A percentile compares a stretch with the other conserved stretches of the same genome.
Evolutionary conservation across 2,329 filamentous ascomycete species (phyloP).

Genomic region (Hansfordia pulvinata): DNA sequence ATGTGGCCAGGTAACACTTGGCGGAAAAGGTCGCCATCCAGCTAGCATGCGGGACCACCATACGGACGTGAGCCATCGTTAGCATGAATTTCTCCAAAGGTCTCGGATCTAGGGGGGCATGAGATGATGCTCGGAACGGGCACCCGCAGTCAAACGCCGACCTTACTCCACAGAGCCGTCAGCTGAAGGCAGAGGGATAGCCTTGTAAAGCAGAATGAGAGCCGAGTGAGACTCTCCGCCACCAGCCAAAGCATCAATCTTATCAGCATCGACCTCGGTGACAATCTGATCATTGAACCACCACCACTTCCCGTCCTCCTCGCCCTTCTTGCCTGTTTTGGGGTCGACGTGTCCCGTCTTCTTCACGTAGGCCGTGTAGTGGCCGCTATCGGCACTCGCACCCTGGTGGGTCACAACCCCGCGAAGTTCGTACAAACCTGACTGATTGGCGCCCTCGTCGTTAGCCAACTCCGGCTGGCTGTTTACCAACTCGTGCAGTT

Average conservation of each 20-base stretch:
- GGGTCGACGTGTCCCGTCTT: conserved; percentile 64
- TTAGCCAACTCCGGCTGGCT: conserved; percentile 58
- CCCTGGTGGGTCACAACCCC: conserved; percentile 95
- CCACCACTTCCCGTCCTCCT: conserved; percentile 96
- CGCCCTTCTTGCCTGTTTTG: conserved; percentile 60
- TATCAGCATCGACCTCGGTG: conserved; percentile 77
- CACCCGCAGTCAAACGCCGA: too few relatives aligned
- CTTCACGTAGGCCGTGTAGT: conserved; percentile 97
- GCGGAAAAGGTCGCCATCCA: too few relatives aligned
- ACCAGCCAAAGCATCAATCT: conserved; percentile 80
- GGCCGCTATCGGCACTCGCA: conserved; percentile 89
- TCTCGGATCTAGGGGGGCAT: too few relatives aligned
- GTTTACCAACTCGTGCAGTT: conserved; percentile 67
- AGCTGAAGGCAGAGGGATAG: conserved; percentile 52
- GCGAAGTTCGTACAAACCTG: conserved; percentile 86
- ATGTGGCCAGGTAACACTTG: too few relatives aligned
- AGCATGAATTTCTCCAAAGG: too few relatives aligned
- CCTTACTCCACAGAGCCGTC: conserved; percentile 25
- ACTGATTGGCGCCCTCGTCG: conserved; percentile 81
- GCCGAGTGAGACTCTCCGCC: conserved; percentile 82
- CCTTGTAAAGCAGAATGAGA: conserved; percentile 66
- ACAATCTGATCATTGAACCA: conserved; percentile 99
- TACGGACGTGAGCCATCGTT: too few relatives aligned
- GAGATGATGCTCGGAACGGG: too few relatives aligned
- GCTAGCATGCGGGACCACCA: too few relatives aligned